Evolutionary conservation across 2,329 filamentous ascomycete species (phyloP).

Genomic region (Diaporthe sp.): DNA sequence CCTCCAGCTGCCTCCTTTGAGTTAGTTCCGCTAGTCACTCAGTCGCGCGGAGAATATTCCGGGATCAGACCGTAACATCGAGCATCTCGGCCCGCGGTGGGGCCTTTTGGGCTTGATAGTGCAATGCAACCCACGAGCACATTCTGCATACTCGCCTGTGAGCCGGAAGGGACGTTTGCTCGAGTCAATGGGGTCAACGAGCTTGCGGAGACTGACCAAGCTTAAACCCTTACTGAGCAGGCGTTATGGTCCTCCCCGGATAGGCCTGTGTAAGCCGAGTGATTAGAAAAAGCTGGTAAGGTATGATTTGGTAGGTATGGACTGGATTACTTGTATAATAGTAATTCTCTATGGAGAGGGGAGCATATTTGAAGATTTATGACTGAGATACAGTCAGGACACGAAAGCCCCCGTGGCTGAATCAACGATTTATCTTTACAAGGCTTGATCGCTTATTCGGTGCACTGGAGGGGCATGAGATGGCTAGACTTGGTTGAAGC

Average conservation of each 20-base stretch:
- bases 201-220: neutral
- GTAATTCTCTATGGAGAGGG: neutral
- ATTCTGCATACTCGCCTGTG: neutral
- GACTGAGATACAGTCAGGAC: neutral
- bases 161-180: too few relatives aligned
- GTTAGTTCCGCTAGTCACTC: neutral
- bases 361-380: neutral
- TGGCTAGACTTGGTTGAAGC: neutral
- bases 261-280: neutral
- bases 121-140: neutral
- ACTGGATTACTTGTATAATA: neutral
- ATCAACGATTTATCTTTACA: too few relatives aligned
- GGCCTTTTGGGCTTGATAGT: neutral
- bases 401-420: neutral
- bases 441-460: neutral
- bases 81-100: constrained; percentile 15
- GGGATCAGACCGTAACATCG: neutral
- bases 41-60: neutral
- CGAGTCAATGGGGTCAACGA: too few relatives aligned
- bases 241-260: neutral
- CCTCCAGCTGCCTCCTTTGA: neutral
- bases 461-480: neutral
- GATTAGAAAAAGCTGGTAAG: neutral
- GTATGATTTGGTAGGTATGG: neutral
- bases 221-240: neutral